Evolutionary conservation across 1,284 basidiomycete species (phyloP).

Genomic region (Irpex lacteus): DNA sequence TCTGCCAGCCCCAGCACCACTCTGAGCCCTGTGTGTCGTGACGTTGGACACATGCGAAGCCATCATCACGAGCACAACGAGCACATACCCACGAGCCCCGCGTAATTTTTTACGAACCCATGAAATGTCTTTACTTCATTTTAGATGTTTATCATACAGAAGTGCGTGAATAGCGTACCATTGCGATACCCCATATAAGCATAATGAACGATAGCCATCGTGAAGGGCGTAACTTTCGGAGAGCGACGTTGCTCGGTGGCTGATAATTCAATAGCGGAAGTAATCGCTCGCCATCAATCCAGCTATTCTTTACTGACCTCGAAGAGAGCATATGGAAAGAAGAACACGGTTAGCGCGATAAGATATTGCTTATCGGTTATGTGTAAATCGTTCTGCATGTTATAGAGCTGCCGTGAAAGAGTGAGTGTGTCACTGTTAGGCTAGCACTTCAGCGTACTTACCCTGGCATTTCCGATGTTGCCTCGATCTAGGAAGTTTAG

Average conservation of each 20-base stretch:
- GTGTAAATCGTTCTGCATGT: constrained; percentile 50
- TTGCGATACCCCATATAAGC: constrained; percentile 31
- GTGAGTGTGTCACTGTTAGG: not conserved
- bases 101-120: constrained; percentile 30
- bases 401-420: constrained; percentile 43
- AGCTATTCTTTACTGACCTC: constrained; percentile 35
- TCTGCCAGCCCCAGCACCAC: constrained; percentile 35
- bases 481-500: constrained; percentile 76
- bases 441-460: not conserved
- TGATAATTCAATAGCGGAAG: constrained; percentile 10
- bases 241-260: constrained; percentile 36
- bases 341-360: constrained; percentile 62
- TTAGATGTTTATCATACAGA: not conserved
- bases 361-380: constrained; percentile 66
- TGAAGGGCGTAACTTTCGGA: constrained; percentile 38
- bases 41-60: not conserved
- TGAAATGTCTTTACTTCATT: constrained; percentile 27
- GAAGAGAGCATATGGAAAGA: constrained; percentile 63
- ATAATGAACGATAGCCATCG: constrained; percentile 36
- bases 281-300: not conserved
- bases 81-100: constrained; percentile 28
- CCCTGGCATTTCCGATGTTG: constrained; percentile 79
- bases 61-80: constrained; percentile 1
- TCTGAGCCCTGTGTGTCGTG: constrained; percentile 26
- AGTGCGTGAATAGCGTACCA: constrained; percentile 18